These are phyloP conservation scores for Eustoma russellianum DNA, from an alignment of 257 asterid genomes.

Conservation along the genomic window DNA sequence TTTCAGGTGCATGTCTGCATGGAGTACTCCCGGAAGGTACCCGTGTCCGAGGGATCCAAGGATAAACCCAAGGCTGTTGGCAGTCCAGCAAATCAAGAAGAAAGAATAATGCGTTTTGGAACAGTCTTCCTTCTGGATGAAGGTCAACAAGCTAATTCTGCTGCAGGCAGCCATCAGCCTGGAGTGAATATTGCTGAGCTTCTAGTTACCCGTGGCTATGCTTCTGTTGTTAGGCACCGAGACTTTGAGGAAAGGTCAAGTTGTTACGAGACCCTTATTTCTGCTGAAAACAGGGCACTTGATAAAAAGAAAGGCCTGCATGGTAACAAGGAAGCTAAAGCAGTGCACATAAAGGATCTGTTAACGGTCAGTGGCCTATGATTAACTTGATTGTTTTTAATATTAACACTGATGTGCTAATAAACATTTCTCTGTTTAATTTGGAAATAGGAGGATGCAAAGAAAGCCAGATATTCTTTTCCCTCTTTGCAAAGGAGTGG, in stretches of 20 bases:
- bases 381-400: not conserved
- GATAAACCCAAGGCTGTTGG: constrained; percentile 40
- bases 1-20: constrained; percentile 79
- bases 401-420: not conserved
- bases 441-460: constrained; percentile 52
- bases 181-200: constrained; percentile 84
- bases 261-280: constrained; percentile 72
- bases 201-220: constrained; percentile 82
- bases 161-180: constrained; percentile 40
- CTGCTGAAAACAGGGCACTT: constrained; percentile 85
- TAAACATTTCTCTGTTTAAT: not conserved
- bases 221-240: constrained; percentile 88
- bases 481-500: constrained; percentile 82
- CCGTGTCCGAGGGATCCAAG: constrained; percentile 65
- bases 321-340: constrained; percentile 81
- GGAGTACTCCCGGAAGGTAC: constrained; percentile 93
- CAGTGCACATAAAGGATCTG: constrained; percentile 74
- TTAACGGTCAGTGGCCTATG: constrained; percentile 48
- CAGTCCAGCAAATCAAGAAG: constrained; percentile 17
- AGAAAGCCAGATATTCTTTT: constrained; percentile 81
- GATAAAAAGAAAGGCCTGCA: constrained; percentile 84
- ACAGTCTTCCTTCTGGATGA: constrained; percentile 63
- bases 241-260: constrained; percentile 98
- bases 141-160: constrained; percentile 35
- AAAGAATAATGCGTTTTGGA: constrained; percentile 93